phyloP scores from a whole-genome alignment of 176 grass and related monocot species.

The Musa itinerans region DNA sequence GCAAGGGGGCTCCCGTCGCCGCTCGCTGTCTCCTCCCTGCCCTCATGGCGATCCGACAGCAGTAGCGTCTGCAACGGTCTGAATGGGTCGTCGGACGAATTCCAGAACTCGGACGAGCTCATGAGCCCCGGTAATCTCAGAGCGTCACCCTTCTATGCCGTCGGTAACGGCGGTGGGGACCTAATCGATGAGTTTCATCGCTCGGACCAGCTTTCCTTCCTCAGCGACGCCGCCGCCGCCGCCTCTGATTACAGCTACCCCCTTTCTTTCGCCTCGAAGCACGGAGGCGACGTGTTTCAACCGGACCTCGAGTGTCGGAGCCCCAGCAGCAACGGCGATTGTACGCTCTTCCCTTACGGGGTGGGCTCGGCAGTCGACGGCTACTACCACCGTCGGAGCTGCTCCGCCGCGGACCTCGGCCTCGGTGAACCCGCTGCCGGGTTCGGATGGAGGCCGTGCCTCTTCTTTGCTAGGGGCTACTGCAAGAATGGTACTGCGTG shows the following conservation, averaged over 20 bases:
- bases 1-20: constrained; percentile 29
- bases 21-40: constrained; percentile 52
- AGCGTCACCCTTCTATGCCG: constrained; percentile 36
- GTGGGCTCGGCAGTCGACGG: constrained; percentile 9
- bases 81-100: constrained; percentile 33
- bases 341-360: neutral
- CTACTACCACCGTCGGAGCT: constrained; percentile 38
- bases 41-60: constrained; percentile 49
- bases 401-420: constrained; percentile 55
- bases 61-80: constrained; percentile 13
- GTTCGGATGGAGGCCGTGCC: constrained; percentile 72
- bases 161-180: constrained; percentile 12
- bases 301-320: neutral
- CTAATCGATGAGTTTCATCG: constrained; percentile 54
- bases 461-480: constrained; percentile 76
- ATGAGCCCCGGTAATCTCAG: constrained; percentile 28
- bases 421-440: constrained; percentile 25
- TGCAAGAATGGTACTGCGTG: constrained; percentile 89
- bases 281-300: constrained; percentile 23
- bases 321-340: neutral
- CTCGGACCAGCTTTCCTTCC: constrained; percentile 71
- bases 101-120: constrained; percentile 40
- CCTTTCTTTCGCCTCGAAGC: neutral
- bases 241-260: neutral
- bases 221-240: constrained; percentile 33